Base-by-base conservation (phyloP, 805 yeast species). In the Millerozyma acaciae region DNA sequence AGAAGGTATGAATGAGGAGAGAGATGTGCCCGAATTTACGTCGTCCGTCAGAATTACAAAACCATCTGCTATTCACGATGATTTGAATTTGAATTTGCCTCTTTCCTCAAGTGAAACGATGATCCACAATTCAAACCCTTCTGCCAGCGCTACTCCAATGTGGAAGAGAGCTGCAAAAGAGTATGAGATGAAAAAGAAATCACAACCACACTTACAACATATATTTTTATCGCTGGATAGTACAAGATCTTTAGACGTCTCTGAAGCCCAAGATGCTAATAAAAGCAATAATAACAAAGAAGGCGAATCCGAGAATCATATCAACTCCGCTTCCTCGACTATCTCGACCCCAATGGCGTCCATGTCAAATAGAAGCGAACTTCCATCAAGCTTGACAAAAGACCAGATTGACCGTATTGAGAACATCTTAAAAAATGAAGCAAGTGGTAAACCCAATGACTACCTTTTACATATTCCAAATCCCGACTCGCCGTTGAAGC, bases 401-500 rank as follows among this genome's bases (percentile, higher is more conserved):
- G 29, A 39, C 15, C 49, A 44, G 20, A 27, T 38, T 4, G 28
- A 16, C 16, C 42, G 50, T 29, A 30, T 48, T n/a, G 57, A 49
- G 21, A 43, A 55, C 26, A 44, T 56, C 21, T 34, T 51, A 8
- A 57, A 47, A 20, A 40, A 43, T 8, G 42, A 45, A 26, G 50
- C 45, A n/a, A 47, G 44, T 21, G 51, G 47, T 25, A 38, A 39
- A 15, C 44, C 44, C 8, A 39, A 33, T 24, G 42, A 49, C 20
- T 43, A 38, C 26, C 40, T 44, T 3, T 36, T 33, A 8, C 41
- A 35, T 28, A 16, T 37, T 12, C 44, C 45, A n/a, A 50, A 51
- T 15, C 60, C 61, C 2, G 67, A 55, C 10, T 62, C 68, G n/a
- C 73, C 73, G 1, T 50, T 66, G 28, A 66, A 66, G 38, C 46